Evolutionary conservation across 345 rosid genomes (phyloP).

Genomic region (Salix exigua): DNA sequence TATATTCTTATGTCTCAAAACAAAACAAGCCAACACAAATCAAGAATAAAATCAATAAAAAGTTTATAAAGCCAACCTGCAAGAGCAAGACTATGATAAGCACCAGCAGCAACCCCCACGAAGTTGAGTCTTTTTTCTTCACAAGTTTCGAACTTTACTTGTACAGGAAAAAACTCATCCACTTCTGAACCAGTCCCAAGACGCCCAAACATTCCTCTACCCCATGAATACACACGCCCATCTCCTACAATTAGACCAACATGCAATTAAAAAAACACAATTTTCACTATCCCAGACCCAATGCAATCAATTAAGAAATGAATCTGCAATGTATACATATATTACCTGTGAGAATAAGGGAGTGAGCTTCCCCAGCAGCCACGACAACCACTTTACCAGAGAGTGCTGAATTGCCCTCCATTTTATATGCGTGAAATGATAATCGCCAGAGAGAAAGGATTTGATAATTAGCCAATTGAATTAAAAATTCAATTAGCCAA

Average conservation of each 20-base stretch:
- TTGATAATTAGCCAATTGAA: no score
- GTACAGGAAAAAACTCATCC: slow-evolving; percentile 66
- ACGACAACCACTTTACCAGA: slow-evolving; percentile 40
- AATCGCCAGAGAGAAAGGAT: no score
- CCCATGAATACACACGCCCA: slow-evolving; percentile 81
- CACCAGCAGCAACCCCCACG: slow-evolving; percentile 73
- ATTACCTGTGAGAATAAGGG: slow-evolving; percentile 69
- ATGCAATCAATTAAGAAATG: not conserved
- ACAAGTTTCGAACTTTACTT: slow-evolving; percentile 34
- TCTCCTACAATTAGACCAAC: slow-evolving; percentile 44
- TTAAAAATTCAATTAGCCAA: no score
- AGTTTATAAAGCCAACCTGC: slow-evolving; percentile 41
- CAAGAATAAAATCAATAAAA: not conserved
- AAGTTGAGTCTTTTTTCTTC: slow-evolving; percentile 39
- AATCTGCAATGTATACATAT: not conserved
- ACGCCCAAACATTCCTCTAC: slow-evolving; percentile 92
- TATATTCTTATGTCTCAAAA: not conserved
- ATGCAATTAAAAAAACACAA: not conserved
- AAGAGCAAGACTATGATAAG: slow-evolving; percentile 86
- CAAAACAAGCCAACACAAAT: not conserved
- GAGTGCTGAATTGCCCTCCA: slow-evolving; percentile 34
- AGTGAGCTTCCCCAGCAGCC: slow-evolving; percentile 84
- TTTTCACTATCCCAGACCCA: not conserved
- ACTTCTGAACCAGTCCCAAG: slow-evolving; percentile 69
- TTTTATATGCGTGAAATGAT: slow-evolving; percentile 7